A percentile compares a stretch with the other conserved stretches of the same genome.
phyloP scores from a whole-genome alignment of 2,329 filamentous ascomycete genomes.

The Aspergillus proliferans region DNA sequence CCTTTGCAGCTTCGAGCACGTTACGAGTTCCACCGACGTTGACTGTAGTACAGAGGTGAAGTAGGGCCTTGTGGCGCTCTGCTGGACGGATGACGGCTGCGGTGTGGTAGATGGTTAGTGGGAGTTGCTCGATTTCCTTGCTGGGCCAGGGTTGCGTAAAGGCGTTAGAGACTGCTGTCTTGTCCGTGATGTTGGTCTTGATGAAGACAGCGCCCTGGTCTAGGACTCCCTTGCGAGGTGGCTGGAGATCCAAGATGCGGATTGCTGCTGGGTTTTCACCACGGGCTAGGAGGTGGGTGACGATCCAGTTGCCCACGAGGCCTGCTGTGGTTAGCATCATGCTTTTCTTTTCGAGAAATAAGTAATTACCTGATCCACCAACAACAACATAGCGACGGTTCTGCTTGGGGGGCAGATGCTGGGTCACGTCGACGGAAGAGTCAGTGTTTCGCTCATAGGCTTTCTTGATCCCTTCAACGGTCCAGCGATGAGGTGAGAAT shows the following conservation, averaged over 20 bases:
- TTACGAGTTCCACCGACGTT: constrained; percentile 49
- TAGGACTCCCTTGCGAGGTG: constrained; percentile 41
- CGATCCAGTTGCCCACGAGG: constrained; percentile 51
- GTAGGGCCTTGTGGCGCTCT: constrained; percentile 43
- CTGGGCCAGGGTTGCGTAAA: constrained; percentile 46
- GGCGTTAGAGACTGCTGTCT: constrained; percentile 38
- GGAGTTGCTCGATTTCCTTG: constrained; percentile 32
- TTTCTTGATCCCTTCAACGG: constrained; percentile 24
- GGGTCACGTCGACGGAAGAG: constrained; percentile 25
- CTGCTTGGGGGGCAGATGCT: constrained; percentile 32
- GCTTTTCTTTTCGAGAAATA: background rate
- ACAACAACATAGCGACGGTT: constrained; percentile 34
- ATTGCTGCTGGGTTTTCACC: constrained; percentile 48
- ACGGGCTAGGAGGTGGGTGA: constrained; percentile 48
- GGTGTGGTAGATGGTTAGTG: constrained; percentile 54
- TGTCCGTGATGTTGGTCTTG: constrained; percentile 48
- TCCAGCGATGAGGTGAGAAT: constrained; percentile 28
- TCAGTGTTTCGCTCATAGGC: constrained; percentile 25
- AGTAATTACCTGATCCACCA: constrained; percentile 31
- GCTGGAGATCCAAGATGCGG: constrained; percentile 49
- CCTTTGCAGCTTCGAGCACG: constrained; percentile 43
- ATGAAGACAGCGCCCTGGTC: constrained; percentile 40
- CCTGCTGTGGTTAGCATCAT: constrained; percentile 29
- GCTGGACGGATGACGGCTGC: constrained; percentile 50
- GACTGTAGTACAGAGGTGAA: constrained; percentile 42